Conservation (phyloP, 495 filamentous ascomycete genomes). For the Podospora pseudocomata region DNA sequence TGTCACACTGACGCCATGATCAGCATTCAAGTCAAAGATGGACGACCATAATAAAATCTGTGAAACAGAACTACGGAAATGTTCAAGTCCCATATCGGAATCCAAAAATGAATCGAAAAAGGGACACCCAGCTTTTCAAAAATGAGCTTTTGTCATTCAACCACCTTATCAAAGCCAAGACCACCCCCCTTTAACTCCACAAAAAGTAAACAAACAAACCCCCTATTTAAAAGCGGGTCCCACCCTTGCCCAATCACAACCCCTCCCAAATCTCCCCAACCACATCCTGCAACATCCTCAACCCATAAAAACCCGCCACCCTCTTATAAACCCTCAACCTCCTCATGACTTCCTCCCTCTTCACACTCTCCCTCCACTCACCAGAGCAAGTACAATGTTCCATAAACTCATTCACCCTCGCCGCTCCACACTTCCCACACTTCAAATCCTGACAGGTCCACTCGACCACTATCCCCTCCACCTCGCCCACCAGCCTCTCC, state of each 20-base stretch:
- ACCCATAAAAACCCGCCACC: slow-evolving; percentile 72
- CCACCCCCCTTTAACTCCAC: background rate
- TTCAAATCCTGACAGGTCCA: slow-evolving; percentile 91
- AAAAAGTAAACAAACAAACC: background rate
- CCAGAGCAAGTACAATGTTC: slow-evolving; percentile 95
- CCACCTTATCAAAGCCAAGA: background rate
- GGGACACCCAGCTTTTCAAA: background rate
- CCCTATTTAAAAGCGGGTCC: background rate
- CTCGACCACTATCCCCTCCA: slow-evolving; percentile 68
- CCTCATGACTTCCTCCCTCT: slow-evolving; percentile 63
- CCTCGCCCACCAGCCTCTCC: slow-evolving; percentile 72
- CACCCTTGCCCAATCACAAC: slow-evolving; percentile 25
- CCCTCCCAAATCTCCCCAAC: slow-evolving; percentile 56
- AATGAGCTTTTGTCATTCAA: background rate
- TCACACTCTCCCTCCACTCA: slow-evolving; percentile 68
- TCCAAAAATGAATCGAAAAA: background rate
- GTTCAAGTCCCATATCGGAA: background rate
- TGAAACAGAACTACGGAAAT: background rate
- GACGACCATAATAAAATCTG: background rate
- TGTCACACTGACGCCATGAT: background rate
- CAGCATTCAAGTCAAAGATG: background rate
- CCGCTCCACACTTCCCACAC: slow-evolving; percentile 62
- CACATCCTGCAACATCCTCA: slow-evolving; percentile 75
- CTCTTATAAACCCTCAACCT: slow-evolving; percentile 64
- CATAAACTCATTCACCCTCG: slow-evolving; percentile 87